These are phyloP conservation scores for Odontarrhena argentea DNA, from an alignment of 345 rosid species.

Conservation along the genomic window DNA sequence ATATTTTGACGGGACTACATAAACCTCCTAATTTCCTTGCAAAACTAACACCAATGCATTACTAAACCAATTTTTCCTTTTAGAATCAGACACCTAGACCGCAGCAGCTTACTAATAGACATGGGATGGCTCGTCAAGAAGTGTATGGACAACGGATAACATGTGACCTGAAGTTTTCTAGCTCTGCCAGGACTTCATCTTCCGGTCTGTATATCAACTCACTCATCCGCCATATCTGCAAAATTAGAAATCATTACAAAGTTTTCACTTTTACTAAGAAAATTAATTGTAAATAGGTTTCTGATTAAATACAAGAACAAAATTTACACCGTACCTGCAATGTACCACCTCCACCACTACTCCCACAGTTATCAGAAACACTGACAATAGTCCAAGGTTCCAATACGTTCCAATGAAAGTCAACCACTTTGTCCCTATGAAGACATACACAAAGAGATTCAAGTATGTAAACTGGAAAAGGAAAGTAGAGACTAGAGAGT, in stretches of 20 bases:
- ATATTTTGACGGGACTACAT: conserved; percentile 12
- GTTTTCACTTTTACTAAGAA: conserved; percentile 16
- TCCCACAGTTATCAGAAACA: conserved; percentile 83
- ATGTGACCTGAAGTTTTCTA: conserved; percentile 79
- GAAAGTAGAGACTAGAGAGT: background rate
- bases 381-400: conserved; percentile 94
- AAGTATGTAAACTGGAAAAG: background rate
- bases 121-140: conserved; percentile 41
- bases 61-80: too few species aligned
- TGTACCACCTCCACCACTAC: conserved; percentile 87
- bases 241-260: conserved; percentile 7
- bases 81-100: conserved; percentile 13
- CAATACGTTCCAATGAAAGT: conserved; percentile 77
- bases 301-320: background rate
- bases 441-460: background rate
- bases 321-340: conserved; percentile 57
- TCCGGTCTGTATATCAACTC: conserved; percentile 85
- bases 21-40: conserved; percentile 10
- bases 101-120: conserved; percentile 12
- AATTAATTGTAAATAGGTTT: background rate
- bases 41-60: background rate
- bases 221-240: conserved; percentile 93
- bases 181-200: conserved; percentile 86
- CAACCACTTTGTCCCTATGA: conserved; percentile 82
- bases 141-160: conserved; percentile 61